phyloP scores from a whole-genome alignment of 1,139 yeast species.

The Suhomyces wounanorum region DNA sequence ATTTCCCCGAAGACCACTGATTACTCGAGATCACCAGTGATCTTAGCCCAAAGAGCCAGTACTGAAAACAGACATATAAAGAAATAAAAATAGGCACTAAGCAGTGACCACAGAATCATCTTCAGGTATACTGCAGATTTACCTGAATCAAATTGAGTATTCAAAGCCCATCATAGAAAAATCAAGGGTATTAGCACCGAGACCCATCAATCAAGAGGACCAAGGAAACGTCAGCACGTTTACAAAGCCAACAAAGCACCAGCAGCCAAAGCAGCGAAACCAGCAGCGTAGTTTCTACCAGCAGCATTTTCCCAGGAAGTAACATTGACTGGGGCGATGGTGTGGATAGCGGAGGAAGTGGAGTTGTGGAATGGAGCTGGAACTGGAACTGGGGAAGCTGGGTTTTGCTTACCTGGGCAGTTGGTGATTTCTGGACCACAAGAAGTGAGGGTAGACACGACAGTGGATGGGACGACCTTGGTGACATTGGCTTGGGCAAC shows the following conservation, averaged over 20 bases:
- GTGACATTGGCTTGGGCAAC: conserved; percentile 40
- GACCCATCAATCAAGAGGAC: conserved; percentile 6
- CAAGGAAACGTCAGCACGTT: conserved; percentile 18
- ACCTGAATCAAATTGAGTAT: not conserved
- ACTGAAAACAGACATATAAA: conserved; percentile 13
- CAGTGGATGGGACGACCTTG: conserved; percentile 22
- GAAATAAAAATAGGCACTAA: conserved; percentile 9
- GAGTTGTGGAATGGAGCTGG: conserved; percentile 31
- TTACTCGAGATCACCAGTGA: conserved; percentile 8
- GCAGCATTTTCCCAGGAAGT: conserved; percentile 40
- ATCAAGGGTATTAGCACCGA: conserved; percentile 6
- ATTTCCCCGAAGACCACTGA: conserved; percentile 3
- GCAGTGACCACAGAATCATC: not conserved
- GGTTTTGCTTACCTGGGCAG: conserved; percentile 38
- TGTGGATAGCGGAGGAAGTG: conserved; percentile 22
- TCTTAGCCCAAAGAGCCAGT: conserved; percentile 6
- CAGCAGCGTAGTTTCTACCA: conserved; percentile 35
- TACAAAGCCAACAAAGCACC: conserved; percentile 56
- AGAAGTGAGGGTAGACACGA: conserved; percentile 46
- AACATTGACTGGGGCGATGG: conserved; percentile 34
- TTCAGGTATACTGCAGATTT: conserved; percentile 5
- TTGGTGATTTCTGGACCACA: conserved; percentile 42
- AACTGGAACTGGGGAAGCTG: conserved; percentile 16
- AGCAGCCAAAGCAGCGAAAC: conserved; percentile 53
- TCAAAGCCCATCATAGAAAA: conserved; percentile 1